These are phyloP conservation scores for Platanthera guangdongensis DNA, from an alignment of 106 monocot species.

Conservation along the genomic window DNA sequence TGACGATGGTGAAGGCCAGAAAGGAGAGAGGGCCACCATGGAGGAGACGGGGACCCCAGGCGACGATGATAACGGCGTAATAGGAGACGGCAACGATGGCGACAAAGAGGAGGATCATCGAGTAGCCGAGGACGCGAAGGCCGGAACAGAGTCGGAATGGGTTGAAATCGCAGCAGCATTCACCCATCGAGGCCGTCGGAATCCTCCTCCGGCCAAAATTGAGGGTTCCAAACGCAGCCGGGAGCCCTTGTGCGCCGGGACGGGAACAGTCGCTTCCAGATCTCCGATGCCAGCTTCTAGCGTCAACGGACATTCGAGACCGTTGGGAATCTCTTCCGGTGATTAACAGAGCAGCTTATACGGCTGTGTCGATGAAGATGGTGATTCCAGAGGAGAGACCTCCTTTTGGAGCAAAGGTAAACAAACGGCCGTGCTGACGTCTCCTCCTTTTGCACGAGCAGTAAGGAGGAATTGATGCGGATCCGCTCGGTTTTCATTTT, in stretches of 20 bases:
- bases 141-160: slow-evolving; percentile 62
- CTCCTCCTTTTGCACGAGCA: no score
- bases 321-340: background rate
- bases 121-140: slow-evolving; percentile 61
- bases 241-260: slow-evolving; percentile 5
- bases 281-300: slow-evolving; percentile 24
- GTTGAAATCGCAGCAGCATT: slow-evolving; percentile 46
- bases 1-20: slow-evolving; percentile 41
- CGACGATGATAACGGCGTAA: slow-evolving; percentile 65
- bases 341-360: background rate
- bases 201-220: background rate
- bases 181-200: slow-evolving; percentile 9
- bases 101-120: slow-evolving; percentile 57
- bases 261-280: slow-evolving; percentile 44
- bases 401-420: no score
- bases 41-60: slow-evolving; percentile 59
- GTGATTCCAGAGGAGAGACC: no score
- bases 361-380: no score
- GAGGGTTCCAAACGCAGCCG: background rate
- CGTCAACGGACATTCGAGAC: background rate
- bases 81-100: slow-evolving; percentile 55
- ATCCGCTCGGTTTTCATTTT: no score
- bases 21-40: slow-evolving; percentile 15
- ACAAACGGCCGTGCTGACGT: no score
- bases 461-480: no score